Percentiles rank a stretch among this genome's conserved stretches.
phyloP scores from a whole-genome alignment of 768 basidiomycete species.

The Trametes punicea region DNA sequence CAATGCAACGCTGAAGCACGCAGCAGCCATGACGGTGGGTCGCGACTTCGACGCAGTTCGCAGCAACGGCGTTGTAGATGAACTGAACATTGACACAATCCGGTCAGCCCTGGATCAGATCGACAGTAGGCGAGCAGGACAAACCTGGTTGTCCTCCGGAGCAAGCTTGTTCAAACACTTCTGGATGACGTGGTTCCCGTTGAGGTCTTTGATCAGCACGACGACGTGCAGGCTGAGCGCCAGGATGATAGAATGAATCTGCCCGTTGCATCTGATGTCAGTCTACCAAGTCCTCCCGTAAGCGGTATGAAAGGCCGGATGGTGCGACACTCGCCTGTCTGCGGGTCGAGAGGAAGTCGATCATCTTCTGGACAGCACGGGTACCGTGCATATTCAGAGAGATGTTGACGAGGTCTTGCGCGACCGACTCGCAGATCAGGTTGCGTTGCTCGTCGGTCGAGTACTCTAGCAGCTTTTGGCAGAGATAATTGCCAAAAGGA shows the following conservation, averaged over 20 bases:
- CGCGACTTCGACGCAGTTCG: conserved; percentile 98
- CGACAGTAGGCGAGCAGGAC: conserved; percentile 4
- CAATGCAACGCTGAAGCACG: conserved; percentile 95
- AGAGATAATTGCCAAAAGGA: conserved; percentile 98
- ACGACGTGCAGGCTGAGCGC: conserved; percentile 98
- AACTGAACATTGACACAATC: conserved; percentile 48
- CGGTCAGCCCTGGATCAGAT: background rate
- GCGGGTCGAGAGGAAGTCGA: conserved; percentile 94
- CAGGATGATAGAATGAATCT: conserved; percentile 96
- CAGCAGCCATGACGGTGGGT: conserved; percentile 98
- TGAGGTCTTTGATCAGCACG: conserved; percentile 97
- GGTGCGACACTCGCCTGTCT: conserved; percentile 69
- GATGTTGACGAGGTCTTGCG: conserved; percentile 95
- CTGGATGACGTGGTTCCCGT: conserved; percentile 97
- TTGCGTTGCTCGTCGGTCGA: conserved; percentile 97
- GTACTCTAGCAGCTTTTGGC: conserved; percentile 95
- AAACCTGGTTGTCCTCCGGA: conserved; percentile 96
- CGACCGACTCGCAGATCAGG: conserved; percentile 95
- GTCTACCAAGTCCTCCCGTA: conserved; percentile 55
- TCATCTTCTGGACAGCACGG: conserved; percentile 99
- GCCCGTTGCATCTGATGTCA: conserved; percentile 78
- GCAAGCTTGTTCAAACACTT: conserved; percentile 98
- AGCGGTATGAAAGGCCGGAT: conserved; percentile 43
- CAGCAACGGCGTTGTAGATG: conserved; percentile 98
- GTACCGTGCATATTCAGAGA: conserved; percentile 99